These are phyloP conservation scores for Solanum arcanum DNA, from an alignment of 257 asterid genomes.

Conservation along the genomic window DNA sequence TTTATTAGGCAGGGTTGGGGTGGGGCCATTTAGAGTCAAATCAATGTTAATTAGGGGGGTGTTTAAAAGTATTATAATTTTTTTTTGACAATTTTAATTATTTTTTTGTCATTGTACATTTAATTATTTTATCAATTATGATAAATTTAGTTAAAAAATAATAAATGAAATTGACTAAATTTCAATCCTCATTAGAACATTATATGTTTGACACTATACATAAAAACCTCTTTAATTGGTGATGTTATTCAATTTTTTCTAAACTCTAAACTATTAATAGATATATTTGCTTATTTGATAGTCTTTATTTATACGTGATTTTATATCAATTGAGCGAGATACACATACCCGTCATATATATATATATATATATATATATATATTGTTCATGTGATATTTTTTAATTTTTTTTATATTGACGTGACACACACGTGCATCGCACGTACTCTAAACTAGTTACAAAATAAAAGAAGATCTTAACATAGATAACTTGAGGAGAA, in stretches of 20 bases:
- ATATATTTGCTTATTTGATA: background rate
- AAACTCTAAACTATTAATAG: background rate
- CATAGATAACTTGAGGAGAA: no score
- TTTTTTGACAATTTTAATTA: background rate
- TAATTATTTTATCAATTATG: background rate
- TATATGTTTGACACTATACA: background rate
- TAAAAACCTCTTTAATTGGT: background rate
- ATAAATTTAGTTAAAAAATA: background rate
- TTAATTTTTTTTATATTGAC: no score
- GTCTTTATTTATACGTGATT: background rate
- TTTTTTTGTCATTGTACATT: background rate
- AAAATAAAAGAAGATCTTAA: no score
- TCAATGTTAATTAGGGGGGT: background rate
- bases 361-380: accelerated
- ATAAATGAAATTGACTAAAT: background rate
- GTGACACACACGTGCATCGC: no score
- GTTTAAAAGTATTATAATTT: background rate
- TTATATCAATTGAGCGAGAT: background rate
- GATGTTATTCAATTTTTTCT: background rate
- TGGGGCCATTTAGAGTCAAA: background rate
- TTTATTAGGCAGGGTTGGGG: no score
- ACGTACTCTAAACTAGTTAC: no score
- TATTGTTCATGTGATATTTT: background rate
- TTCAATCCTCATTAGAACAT: background rate
- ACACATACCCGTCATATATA: background rate